phyloP scores from a whole-genome alignment of 768 basidiomycete species.

The Suillus weaverae region DNA sequence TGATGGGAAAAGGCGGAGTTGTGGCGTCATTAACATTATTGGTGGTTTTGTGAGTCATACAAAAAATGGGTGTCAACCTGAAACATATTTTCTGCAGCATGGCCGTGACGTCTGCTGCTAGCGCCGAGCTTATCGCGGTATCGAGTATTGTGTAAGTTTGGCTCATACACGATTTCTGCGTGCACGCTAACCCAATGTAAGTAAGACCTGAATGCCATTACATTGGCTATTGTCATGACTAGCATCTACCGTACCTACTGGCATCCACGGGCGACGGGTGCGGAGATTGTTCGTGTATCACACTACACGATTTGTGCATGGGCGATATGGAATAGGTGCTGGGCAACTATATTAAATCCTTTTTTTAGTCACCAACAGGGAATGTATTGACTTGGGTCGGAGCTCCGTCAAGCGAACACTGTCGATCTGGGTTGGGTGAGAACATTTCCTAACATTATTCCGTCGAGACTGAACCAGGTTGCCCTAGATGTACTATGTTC shows the following conservation, averaged over 20 bases:
- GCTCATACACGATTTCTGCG: neutral
- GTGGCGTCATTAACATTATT: slow-evolving; percentile 33
- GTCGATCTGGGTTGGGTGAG: slow-evolving; percentile 37
- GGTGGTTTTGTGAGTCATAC: slow-evolving; percentile 26
- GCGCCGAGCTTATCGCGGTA: slow-evolving; percentile 37
- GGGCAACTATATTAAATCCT: slow-evolving; percentile 33
- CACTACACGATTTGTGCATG: slow-evolving; percentile 34
- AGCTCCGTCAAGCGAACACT: slow-evolving; percentile 32
- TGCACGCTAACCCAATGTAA: slow-evolving; percentile 10
- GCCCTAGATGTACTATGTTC: slow-evolving; percentile 34
- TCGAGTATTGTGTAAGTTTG: slow-evolving; percentile 25
- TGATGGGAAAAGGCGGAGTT: slow-evolving; percentile 37
- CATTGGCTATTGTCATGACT: neutral
- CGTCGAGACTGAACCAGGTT: neutral
- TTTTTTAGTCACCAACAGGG: neutral
- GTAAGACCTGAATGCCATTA: slow-evolving; percentile 16
- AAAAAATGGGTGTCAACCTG: neutral
- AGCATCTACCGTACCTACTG: slow-evolving; percentile 36
- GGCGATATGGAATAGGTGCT: slow-evolving; percentile 40
- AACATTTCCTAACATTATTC: neutral
- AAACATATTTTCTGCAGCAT: slow-evolving; percentile 14
- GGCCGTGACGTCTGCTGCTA: slow-evolving; percentile 37
- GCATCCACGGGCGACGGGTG: slow-evolving; percentile 29
- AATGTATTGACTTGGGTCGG: neutral
- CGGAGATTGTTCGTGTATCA: slow-evolving; percentile 35